Conservation (phyloP, 495 filamentous ascomycete species). For the Corynascus novoguineensis region DNA sequence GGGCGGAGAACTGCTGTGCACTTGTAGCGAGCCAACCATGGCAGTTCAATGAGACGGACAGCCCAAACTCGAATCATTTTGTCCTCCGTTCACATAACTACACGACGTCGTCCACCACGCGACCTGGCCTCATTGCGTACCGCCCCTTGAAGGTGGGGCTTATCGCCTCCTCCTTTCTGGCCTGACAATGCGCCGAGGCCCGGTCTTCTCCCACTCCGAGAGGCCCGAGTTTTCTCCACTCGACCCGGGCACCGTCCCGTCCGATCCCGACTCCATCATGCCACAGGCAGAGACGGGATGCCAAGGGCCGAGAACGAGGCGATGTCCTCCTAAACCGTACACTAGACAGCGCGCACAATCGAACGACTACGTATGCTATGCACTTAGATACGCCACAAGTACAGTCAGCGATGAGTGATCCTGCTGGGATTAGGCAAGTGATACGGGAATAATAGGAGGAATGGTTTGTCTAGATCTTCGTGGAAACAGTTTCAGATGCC, state of each 20-base stretch:
- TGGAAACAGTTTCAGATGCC: not conserved
- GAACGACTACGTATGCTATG: not conserved
- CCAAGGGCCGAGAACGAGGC: not conserved
- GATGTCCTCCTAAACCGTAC: conserved; percentile 1
- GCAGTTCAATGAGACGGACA: not conserved
- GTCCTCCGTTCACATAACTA: no score
- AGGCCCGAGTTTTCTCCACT: conserved; percentile 5
- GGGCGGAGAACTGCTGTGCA: not conserved
- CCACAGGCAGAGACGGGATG: not conserved
- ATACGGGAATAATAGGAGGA: not conserved
- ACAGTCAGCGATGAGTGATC: no score
- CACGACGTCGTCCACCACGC: no score
- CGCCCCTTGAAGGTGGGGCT: no score
- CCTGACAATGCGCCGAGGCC: not conserved
- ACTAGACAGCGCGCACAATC: conserved; percentile 9
- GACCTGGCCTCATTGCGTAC: no score
- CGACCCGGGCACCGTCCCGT: not conserved
- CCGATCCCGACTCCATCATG: not conserved
- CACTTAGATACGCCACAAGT: no score
- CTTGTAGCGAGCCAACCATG: not conserved
- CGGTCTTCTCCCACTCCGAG: not conserved
- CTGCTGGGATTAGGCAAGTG: not conserved
- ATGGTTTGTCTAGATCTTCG: not conserved
- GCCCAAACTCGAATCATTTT: no score
- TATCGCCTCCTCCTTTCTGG: not conserved